Evolutionary conservation across 2,329 filamentous ascomycete species (phyloP).

Genomic region (Colletotrichum orbiculare): DNA sequence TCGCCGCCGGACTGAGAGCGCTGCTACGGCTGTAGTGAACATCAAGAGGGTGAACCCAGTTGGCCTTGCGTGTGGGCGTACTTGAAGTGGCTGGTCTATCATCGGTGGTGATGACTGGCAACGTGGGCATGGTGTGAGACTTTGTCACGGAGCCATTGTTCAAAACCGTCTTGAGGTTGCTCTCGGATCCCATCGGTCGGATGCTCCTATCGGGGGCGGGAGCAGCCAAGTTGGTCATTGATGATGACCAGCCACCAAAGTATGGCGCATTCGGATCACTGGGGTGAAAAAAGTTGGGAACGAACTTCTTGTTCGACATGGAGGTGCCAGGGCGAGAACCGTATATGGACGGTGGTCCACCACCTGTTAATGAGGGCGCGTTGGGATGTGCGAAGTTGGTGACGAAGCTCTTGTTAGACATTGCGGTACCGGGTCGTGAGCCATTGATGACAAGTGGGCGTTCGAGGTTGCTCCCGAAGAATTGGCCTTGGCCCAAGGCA

Average conservation of each 20-base stretch:
- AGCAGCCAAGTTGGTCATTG: constrained; percentile 56
- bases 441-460: constrained; percentile 47
- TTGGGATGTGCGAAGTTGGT: constrained; percentile 37
- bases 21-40: constrained; percentile 51
- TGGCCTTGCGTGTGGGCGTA: constrained; percentile 46
- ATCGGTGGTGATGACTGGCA: constrained; percentile 41
- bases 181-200: constrained; percentile 51
- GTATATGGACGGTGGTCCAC: constrained; percentile 54
- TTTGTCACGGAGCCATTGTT: constrained; percentile 50
- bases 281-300: constrained; percentile 38
- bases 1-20: constrained; percentile 29
- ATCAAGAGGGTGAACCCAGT: constrained; percentile 61
- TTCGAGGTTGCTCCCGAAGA: constrained; percentile 49
- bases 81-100: constrained; percentile 49
- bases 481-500: constrained; percentile 47
- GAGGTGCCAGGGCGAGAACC: constrained; percentile 57
- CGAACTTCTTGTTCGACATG: constrained; percentile 44
- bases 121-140: constrained; percentile 45
- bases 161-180: constrained; percentile 51
- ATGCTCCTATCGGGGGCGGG: constrained; percentile 45
- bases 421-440: constrained; percentile 32
- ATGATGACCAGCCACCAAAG: constrained; percentile 52
- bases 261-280: constrained; percentile 45
- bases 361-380: constrained; percentile 49
- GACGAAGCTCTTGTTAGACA: constrained; percentile 35